These are phyloP conservation scores for Candida argentea DNA, from an alignment of 805 yeast species.

Conservation along the genomic window DNA sequence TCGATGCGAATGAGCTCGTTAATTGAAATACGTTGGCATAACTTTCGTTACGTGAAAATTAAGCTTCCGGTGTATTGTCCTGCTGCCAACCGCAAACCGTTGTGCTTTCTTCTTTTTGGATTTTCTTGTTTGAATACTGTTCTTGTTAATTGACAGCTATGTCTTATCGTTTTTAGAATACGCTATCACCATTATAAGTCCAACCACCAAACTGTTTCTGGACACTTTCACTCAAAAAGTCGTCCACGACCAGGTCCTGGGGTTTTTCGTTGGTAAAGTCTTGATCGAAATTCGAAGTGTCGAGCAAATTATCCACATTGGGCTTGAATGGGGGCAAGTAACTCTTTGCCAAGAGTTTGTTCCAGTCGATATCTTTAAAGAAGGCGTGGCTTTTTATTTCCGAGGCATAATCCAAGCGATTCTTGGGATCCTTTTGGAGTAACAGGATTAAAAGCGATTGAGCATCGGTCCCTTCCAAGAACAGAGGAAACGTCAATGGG, in stretches of 20 bases:
- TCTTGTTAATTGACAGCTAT: too few species aligned
- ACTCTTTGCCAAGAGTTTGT: constrained; percentile 67
- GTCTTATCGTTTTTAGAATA: constrained; percentile 3
- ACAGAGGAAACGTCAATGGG: constrained; percentile 80
- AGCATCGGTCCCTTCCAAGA: constrained; percentile 73
- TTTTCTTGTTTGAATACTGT: too few species aligned
- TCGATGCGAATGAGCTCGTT: too few species aligned
- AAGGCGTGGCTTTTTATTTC: constrained; percentile 80
- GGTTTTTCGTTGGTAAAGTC: constrained; percentile 92
- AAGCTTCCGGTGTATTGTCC: too few species aligned
- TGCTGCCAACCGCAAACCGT: too few species aligned
- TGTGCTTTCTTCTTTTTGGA: too few species aligned
- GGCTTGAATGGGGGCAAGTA: constrained; percentile 96
- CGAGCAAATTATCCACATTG: constrained; percentile 71
- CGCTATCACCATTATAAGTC: constrained; percentile 75
- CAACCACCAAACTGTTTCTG: constrained; percentile 98
- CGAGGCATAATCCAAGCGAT: constrained; percentile 71
- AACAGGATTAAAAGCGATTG: constrained; percentile 67
- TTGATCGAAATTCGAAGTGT: constrained; percentile 87
- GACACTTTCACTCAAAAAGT: constrained; percentile 84
- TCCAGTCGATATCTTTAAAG: constrained; percentile 87
- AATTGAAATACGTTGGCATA: too few species aligned
- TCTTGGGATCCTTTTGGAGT: constrained; percentile 74
- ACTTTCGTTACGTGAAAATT: too few species aligned
- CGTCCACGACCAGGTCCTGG: constrained; percentile 91